Conservation (phyloP, 306 rosid species). For the Parietaria judaica region DNA sequence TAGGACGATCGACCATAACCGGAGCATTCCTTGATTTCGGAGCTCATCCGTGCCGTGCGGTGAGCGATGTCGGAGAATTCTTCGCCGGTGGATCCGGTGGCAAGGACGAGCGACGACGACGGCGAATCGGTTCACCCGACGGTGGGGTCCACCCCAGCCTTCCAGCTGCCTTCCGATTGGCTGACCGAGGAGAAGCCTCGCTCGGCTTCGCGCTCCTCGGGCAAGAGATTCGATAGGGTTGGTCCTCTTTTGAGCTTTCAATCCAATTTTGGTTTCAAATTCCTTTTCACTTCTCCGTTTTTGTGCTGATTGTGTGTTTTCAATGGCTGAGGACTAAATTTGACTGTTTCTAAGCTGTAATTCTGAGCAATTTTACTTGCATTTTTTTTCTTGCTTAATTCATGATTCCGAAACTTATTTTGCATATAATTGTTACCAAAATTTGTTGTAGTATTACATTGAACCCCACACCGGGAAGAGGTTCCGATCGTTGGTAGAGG, state of each 20-base stretch:
- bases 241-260: neutral
- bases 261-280: too few species aligned
- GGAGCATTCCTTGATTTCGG: neutral
- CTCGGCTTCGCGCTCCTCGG: neutral
- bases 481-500: conserved; percentile 54
- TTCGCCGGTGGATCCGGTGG: conserved; percentile 1
- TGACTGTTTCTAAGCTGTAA: too few species aligned
- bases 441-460: conserved; percentile 40
- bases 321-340: too few species aligned
- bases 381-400: too few species aligned
- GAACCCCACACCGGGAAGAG: conserved; percentile 38
- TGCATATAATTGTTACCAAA: neutral
- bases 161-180: conserved; percentile 48
- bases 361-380: too few species aligned
- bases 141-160: neutral
- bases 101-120: neutral
- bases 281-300: too few species aligned
- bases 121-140: neutral
- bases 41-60: neutral
- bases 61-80: conserved; percentile 8
- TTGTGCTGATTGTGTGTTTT: too few species aligned
- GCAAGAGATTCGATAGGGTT: conserved; percentile 31
- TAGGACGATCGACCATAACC: neutral
- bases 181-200: conserved; percentile 33
- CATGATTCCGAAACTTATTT: neutral